phyloP scores from a whole-genome alignment of 306 rosid genomes.

The Senna tora region DNA sequence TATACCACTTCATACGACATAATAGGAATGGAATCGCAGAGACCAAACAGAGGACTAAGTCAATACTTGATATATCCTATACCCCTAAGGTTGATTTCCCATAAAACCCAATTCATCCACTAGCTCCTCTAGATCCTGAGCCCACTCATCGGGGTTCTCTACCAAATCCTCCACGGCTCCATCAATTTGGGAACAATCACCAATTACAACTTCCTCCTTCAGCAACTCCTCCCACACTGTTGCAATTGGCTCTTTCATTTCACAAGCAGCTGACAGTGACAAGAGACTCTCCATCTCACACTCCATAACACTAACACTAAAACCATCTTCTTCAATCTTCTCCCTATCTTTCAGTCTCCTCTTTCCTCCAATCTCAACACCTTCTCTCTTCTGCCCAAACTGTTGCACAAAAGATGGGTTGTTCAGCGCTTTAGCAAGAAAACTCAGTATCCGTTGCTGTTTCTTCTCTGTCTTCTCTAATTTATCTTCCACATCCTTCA shows the following conservation, averaged over 20 bases:
- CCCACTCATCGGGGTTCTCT: too few species aligned
- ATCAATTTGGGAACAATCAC: conserved; percentile 53
- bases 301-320: conserved; percentile 39
- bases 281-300: conserved; percentile 64
- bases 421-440: conserved; percentile 71
- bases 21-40: conserved; percentile 34
- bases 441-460: conserved; percentile 67
- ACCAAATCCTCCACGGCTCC: conserved; percentile 72
- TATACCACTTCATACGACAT: conserved; percentile 35
- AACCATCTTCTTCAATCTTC: conserved; percentile 59
- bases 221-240: conserved; percentile 67
- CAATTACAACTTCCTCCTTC: conserved; percentile 45
- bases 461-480: conserved; percentile 66
- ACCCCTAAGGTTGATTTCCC: background rate
- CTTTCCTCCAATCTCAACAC: conserved; percentile 56
- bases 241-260: conserved; percentile 42
- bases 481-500: conserved; percentile 62
- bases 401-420: conserved; percentile 58
- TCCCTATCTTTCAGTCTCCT: conserved; percentile 63
- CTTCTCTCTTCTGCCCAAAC: conserved; percentile 48
- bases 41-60: conserved; percentile 36
- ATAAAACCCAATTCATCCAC: conserved; percentile 79
- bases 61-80: too few species aligned
- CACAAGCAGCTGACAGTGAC: conserved; percentile 46
- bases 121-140: conserved; percentile 63